Base-by-base conservation (phyloP, 2,329 filamentous ascomycete genomes). In the Drechslerella stenobrocha region DNA sequence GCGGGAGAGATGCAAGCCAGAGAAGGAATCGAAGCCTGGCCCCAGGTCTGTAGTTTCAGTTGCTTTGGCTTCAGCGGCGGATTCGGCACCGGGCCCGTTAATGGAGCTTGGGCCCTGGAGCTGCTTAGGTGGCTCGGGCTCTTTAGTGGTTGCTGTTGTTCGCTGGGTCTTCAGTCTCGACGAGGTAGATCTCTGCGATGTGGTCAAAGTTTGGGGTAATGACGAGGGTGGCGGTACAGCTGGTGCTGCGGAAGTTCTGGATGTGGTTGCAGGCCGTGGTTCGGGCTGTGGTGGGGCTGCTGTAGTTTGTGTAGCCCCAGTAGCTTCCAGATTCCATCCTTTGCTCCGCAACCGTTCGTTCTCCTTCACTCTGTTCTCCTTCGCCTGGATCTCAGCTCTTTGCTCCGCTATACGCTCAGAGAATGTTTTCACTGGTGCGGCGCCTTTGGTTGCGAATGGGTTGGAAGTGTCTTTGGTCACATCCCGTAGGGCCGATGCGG, bases 391-490 rank as follows among this genome's bases (percentile, higher is more conserved):
- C 40, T 85, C 80, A 1, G 75, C 77, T 70, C 84, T 83, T 34
- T 85, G 86, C 50, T 88, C 84, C 0, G 88, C 86, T 67, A 98
- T 83, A 46, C 91, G 82, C 76, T 97, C 90, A 74, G 88, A 96
- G 76, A 97, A 98, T 56, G 84, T 81, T 72, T 84, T 86, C 71
- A 76, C 52, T 1, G 28, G 24, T 11, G 37, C 48, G 1, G n/a
- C 8, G 23, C 32, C 20, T 42, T n/a, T 13, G 28, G 20, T 13
- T n/a, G 46, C 26, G 46, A 61, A 61, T 6, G 58, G 64, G 30
- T 60, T 48, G n/a, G 52, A 32, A 2, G 42, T 22, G 18, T 59
- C 53, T 13, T 56, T 65, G 18, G 58, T 65, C 6, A 55, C 34
- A 15, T 66, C 56, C 2, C 53, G 56, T 7, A 69, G 37, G 5